Percentiles rank a stretch among this genome's conserved stretches.
Evolutionary conservation across 768 basidiomycete species (phyloP).

Genomic region (Auricularia auricula-judae): DNA sequence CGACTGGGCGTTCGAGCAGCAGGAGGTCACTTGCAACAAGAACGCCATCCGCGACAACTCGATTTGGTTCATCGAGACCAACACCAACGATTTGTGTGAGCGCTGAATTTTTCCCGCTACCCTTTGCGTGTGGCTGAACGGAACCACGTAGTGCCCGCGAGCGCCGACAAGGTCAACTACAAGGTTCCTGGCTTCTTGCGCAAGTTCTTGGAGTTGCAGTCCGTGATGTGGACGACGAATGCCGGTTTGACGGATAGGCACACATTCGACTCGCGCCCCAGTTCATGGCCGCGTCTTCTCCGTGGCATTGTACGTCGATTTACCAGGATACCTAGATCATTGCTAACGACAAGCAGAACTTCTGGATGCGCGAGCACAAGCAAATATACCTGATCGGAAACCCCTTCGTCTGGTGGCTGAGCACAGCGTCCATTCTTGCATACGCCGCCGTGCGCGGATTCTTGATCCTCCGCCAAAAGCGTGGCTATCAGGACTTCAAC

Average conservation of each 20-base stretch:
- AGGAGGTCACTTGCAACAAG: slow-evolving; percentile 99
- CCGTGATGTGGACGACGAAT: slow-evolving; percentile 96
- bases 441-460: slow-evolving; percentile 66
- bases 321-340: background rate
- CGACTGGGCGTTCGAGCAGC: slow-evolving; percentile 96
- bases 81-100: slow-evolving; percentile 61
- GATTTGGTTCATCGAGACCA: slow-evolving; percentile 89
- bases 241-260: slow-evolving; percentile 93
- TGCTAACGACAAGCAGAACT: slow-evolving; percentile 47
- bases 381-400: slow-evolving; percentile 96
- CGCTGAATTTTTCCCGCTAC: slow-evolving; percentile 8
- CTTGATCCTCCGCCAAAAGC: slow-evolving; percentile 78
- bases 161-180: slow-evolving; percentile 83
- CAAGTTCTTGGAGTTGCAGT: slow-evolving; percentile 87
- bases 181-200: slow-evolving; percentile 74
- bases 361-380: slow-evolving; percentile 94
- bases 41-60: slow-evolving; percentile 85
- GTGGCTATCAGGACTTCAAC: slow-evolving; percentile 87
- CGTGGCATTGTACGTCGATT: slow-evolving; percentile 66
- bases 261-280: slow-evolving; percentile 88
- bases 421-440: slow-evolving; percentile 54
- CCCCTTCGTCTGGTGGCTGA: slow-evolving; percentile 85
- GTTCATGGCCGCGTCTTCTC: slow-evolving; percentile 78
- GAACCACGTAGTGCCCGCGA: slow-evolving; percentile 42
- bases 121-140: background rate